Base-by-base conservation (phyloP, 352 stramenopile species). In the Detonula confervacea region DNA sequence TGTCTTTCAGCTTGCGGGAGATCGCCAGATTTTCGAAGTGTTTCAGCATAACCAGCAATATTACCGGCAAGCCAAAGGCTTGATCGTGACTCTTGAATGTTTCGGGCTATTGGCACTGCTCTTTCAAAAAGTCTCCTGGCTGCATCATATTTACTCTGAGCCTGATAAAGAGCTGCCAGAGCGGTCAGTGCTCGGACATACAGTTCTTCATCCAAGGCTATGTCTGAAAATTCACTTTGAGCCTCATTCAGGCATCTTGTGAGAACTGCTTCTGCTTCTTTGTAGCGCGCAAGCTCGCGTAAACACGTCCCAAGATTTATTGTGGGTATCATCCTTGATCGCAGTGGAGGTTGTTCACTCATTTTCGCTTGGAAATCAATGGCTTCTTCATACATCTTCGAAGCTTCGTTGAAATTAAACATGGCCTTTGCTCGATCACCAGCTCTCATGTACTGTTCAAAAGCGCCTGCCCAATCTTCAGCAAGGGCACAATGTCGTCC, bases 351-450 rank as follows among this genome's bases (percentile, higher is more conserved):
- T 51, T 76, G 60, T 44, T 74, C 56, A 51, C 33, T 76, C 66
- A 86, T 86, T 69, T 81, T 83, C 25, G 67, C 78, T 73, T 80
- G 66, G 49, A 79, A 82, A 57, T 79, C 68, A 49, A 86, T 81
- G 12, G 78, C 78, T 66, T 86, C 73, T 70, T 86, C 78, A 49
- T 86, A 86, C 78, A 86, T 86, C 69, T 82, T 86, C n/a, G 78
- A 77, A 46, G 78, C 78, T 68, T 86, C 69, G 49, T 75, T 77
- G 49, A 86, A 88, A 61, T 88, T 81, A 47, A 84, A 88, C 25
- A 68, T 81, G 1, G 77, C 77, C 44, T 84, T 79, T 49, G 74
- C 72, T 63, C 69, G 63, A 74, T 84, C 61, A 44, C 81, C 81
- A 59, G 68, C 81, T 68, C 55, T 56, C 51, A 87, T 78, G 33